A percentile compares a stretch with the other conserved stretches of the same genome.
These are phyloP conservation scores for Litsea cubeba DNA, from an alignment of 164 flowering plant species.

Conservation along the genomic window DNA sequence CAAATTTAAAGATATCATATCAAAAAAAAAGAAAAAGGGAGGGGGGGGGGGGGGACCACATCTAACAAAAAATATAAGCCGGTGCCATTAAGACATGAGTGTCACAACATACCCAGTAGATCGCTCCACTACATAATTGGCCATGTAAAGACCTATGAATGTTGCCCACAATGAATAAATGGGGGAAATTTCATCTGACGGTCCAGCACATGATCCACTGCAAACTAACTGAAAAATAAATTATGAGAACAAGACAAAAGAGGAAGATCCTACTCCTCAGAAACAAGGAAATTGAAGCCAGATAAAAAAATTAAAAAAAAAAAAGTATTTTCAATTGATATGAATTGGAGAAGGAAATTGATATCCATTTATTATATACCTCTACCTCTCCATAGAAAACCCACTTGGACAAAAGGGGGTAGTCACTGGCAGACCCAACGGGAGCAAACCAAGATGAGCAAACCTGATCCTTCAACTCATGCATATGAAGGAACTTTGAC, in stretches of 20 bases:
- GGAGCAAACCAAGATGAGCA: slow-evolving; percentile 99
- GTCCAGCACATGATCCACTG: slow-evolving; percentile 64
- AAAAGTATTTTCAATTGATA: too few species aligned
- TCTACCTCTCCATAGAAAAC: slow-evolving; percentile 93
- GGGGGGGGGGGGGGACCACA: too few species aligned
- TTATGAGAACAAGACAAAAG: neutral
- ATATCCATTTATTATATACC: neutral
- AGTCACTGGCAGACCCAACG: slow-evolving; percentile 98
- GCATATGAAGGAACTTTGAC: slow-evolving; percentile 57
- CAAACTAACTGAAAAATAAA: slow-evolving; percentile 52
- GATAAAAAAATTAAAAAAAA: too few species aligned
- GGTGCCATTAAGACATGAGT: neutral
- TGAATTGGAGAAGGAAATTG: neutral
- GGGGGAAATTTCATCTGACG: slow-evolving; percentile 90
- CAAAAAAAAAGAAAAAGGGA: too few species aligned
- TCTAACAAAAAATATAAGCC: neutral
- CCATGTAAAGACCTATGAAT: slow-evolving; percentile 95
- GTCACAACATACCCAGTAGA: slow-evolving; percentile 76
- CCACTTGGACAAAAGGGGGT: slow-evolving; percentile 97
- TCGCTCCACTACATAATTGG: slow-evolving; percentile 94
- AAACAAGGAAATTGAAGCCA: too few species aligned
- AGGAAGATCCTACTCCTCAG: neutral
- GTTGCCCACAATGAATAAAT: slow-evolving; percentile 98
- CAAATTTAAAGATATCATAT: neutral
- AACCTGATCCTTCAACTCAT: slow-evolving; percentile 83